Base-by-base conservation (phyloP, 345 rosid genomes). In the Jatropha curcas region DNA sequence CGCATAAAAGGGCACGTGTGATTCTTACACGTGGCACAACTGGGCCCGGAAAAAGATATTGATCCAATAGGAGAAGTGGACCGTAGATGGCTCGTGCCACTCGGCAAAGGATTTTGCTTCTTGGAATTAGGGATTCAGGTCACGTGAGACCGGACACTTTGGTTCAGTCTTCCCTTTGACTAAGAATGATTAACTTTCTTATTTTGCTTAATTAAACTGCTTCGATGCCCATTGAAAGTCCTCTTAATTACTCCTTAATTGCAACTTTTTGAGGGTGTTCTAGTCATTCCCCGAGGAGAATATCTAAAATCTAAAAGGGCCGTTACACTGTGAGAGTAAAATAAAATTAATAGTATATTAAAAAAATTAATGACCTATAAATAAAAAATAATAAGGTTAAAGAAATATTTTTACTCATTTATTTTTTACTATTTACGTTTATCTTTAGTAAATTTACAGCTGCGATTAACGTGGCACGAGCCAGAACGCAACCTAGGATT, bases 121-220 rank as follows among this genome's bases (percentile, higher is more conserved):
- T 77, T 53, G 72, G 37, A 62, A 71, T 41, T 52, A n/a, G 82
- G 68, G 86, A 82, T 81, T 81, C 65, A 12, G 70, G 77, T 82
- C 88, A 86, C 87, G 84, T 85, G 88, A 79, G 59, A 55, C 58
- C 72, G 71, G 72, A 68, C 75, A 62, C 77, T 64, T 67, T 43
- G 53, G 82, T 73, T 39, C 82, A 58, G 82, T 76, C 74, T 53
- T 45, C 13, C 11, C 74, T 84, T 79, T 85, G 88, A 85, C 89
- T 72, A 45, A 39, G 17, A 71, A 71, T 67, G 56, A 35, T 65
- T 14, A 48, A 60, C 41, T 33, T 41, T 64, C 34, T 24, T 24
- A 48, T 35, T 28, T 9, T 30, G 37, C 24, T 62, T 37, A 45
- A 50, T 37, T 35, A 56, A 37, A 2, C 34, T 25, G 31, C 24